Percentiles rank a stretch among this genome's conserved stretches.
These are phyloP conservation scores for Phytopythium helicoides DNA, from an alignment of 352 stramenopile species.

Conservation along the genomic window DNA sequence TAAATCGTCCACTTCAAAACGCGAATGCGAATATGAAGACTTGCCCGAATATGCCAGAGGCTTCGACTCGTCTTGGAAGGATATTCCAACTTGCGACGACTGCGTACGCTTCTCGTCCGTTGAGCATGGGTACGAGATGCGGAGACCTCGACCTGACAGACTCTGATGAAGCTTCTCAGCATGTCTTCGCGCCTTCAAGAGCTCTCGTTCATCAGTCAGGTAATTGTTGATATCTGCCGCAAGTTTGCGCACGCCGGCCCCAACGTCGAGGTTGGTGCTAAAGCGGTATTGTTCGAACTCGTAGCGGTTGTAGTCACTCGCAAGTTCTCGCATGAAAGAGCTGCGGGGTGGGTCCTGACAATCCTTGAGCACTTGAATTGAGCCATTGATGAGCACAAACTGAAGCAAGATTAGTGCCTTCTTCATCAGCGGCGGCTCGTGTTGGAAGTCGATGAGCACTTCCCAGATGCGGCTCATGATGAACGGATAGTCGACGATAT, in stretches of 20 bases:
- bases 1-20: constrained; percentile 29
- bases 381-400: constrained; percentile 69
- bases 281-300: constrained; percentile 77
- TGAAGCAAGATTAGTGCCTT: constrained; percentile 64
- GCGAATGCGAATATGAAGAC: constrained; percentile 10
- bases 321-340: constrained; percentile 45
- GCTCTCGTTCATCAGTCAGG: constrained; percentile 43
- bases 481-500: constrained; percentile 71
- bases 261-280: constrained; percentile 66
- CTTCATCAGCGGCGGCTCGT: constrained; percentile 55
- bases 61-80: constrained; percentile 14
- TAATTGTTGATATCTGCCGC: constrained; percentile 48
- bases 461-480: constrained; percentile 75
- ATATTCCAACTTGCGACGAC: constrained; percentile 6
- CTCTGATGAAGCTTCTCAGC: constrained; percentile 57
- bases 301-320: constrained; percentile 63
- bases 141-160: constrained; percentile 46
- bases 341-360: constrained; percentile 40
- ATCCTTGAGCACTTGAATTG: constrained; percentile 61
- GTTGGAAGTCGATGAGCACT: constrained; percentile 53
- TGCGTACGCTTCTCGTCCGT: constrained; percentile 5
- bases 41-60: constrained; percentile 39
- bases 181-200: constrained; percentile 41
- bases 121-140: constrained; percentile 20
- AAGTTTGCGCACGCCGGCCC: constrained; percentile 60